phyloP scores from a whole-genome alignment of 176 grass and related monocot species.

The Avena insularis region DNA sequence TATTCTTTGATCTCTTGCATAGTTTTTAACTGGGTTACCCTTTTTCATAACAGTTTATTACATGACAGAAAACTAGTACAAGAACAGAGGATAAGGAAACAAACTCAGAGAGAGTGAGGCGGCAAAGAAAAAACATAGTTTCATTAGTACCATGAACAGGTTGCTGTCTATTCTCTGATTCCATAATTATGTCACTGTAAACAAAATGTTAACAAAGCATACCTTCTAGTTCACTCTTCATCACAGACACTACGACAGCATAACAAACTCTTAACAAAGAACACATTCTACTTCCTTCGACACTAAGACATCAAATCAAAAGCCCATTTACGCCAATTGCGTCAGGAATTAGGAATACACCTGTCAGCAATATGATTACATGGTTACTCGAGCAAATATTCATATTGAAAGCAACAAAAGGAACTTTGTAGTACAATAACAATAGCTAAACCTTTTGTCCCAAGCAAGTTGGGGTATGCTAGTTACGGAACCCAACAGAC shows the following conservation, averaged over 20 bases:
- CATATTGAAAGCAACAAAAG: background rate
- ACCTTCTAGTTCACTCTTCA: background rate
- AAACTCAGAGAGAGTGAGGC: background rate
- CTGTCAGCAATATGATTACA: background rate
- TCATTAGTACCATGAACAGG: background rate
- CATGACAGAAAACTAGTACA: background rate
- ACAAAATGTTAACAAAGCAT: constrained; percentile 10
- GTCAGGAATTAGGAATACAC: background rate
- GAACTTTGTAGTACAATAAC: background rate
- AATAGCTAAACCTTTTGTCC: no score
- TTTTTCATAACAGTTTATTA: background rate
- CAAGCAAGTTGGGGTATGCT: no score
- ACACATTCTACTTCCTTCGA: background rate
- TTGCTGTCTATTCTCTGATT: background rate
- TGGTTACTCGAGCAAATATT: background rate
- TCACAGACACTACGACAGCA: background rate
- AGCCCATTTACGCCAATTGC: background rate
- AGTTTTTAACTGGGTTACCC: background rate
- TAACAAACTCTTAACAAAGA: background rate
- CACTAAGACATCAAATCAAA: background rate
- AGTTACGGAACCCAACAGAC: no score
- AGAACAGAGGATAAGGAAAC: background rate
- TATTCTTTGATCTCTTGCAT: constrained; percentile 9
- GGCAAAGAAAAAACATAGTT: background rate
- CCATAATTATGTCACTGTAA: background rate